These are phyloP conservation scores for Rosa multiflora DNA, from an alignment of 306 rosid species.

Conservation along the genomic window DNA sequence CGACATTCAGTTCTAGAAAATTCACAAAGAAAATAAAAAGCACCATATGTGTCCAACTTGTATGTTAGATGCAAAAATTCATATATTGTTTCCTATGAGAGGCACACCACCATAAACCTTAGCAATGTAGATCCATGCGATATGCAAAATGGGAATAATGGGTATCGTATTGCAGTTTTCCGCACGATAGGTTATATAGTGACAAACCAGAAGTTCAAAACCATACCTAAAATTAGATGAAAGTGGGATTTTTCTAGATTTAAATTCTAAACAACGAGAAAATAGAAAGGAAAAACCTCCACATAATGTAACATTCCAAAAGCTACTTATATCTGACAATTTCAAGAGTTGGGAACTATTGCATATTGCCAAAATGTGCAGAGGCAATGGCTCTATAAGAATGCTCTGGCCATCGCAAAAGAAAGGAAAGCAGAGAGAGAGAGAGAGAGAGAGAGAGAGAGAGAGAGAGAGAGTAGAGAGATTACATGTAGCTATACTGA, in stretches of 20 bases:
- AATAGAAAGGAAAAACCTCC: neutral
- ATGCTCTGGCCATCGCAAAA: neutral
- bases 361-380: neutral
- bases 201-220: neutral
- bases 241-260: neutral
- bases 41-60: neutral
- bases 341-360: neutral
- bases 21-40: neutral
- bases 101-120: neutral
- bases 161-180: neutral
- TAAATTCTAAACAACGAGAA: neutral
- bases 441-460: neutral
- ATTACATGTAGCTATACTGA: neutral
- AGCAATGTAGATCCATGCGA: neutral
- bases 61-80: neutral
- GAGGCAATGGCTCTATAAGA: neutral
- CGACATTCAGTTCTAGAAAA: neutral
- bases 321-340: neutral
- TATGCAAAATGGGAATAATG: neutral
- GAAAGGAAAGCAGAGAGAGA: neutral
- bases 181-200: neutral
- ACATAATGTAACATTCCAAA: neutral
- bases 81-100: neutral
- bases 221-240: neutral
- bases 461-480: neutral